phyloP scores from a whole-genome alignment of 805 yeast species.

The Clavispora asparagi region DNA sequence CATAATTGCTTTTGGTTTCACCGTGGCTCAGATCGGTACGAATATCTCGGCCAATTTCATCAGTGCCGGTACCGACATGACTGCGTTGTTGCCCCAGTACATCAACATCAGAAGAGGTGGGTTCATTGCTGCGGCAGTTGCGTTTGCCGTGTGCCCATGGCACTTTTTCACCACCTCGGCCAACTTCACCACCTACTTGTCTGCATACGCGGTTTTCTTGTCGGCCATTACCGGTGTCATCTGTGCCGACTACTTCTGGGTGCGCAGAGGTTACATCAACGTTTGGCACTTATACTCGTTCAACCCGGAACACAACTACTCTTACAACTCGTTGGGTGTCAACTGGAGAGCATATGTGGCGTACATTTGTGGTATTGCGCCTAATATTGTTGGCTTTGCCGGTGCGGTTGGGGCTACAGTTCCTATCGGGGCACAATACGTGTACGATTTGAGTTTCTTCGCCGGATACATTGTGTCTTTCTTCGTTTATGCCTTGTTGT shows the following conservation, averaged over 20 bases:
- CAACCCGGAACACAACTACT: slow-evolving; percentile 31
- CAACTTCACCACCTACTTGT: slow-evolving; percentile 1
- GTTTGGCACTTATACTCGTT: slow-evolving; percentile 36
- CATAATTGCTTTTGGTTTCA: not conserved
- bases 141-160: slow-evolving; percentile 2
- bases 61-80: slow-evolving; percentile 1
- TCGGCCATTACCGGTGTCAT: slow-evolving; percentile 1
- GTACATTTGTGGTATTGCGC: not conserved
- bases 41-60: slow-evolving; percentile 2
- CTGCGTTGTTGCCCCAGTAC: slow-evolving; percentile 2
- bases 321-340: slow-evolving; percentile 34
- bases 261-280: slow-evolving; percentile 34
- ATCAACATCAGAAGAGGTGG: slow-evolving; percentile 1
- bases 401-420: not conserved
- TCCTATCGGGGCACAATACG: not conserved
- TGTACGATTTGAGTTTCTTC: slow-evolving; percentile 1
- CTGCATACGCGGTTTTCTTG: slow-evolving; percentile 1
- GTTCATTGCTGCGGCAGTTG: slow-evolving; percentile 1
- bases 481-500: slow-evolving; percentile 1
- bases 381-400: slow-evolving; percentile 1
- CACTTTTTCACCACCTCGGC: not conserved
- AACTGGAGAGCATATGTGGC: slow-evolving; percentile 34
- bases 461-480: not conserved
- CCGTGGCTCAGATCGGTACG: slow-evolving; percentile 1
- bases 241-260: slow-evolving; percentile 20